Evolutionary conservation across 2,329 filamentous ascomycete genomes (phyloP).

Genomic region (Fusarium metavorans): DNA sequence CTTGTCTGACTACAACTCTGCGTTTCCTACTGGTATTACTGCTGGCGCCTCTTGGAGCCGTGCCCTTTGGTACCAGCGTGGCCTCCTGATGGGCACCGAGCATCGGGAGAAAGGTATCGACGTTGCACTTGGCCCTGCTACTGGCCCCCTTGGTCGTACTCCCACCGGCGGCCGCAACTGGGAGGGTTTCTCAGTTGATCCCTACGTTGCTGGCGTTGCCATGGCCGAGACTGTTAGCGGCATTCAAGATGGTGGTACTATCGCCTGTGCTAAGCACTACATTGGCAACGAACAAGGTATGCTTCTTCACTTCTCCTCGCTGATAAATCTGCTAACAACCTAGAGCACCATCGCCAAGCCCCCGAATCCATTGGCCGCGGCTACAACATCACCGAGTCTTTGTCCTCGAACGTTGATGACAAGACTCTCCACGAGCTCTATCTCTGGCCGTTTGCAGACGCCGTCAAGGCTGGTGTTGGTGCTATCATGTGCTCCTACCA

Average conservation of each 20-base stretch:
- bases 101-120: constrained; percentile 82
- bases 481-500: constrained; percentile 78
- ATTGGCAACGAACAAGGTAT: constrained; percentile 77
- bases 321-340: constrained; percentile 1
- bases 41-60: constrained; percentile 88
- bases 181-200: constrained; percentile 78
- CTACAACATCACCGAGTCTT: constrained; percentile 70
- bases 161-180: constrained; percentile 68
- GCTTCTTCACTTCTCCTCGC: not conserved
- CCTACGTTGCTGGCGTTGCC: constrained; percentile 78
- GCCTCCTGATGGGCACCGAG: constrained; percentile 66
- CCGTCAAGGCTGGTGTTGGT: constrained; percentile 74
- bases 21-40: constrained; percentile 82
- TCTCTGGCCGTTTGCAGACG: constrained; percentile 82
- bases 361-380: constrained; percentile 65
- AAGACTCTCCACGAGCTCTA: constrained; percentile 82
- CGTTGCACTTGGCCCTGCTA: constrained; percentile 69
- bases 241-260: constrained; percentile 84
- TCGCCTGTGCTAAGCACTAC: constrained; percentile 86
- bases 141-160: constrained; percentile 60
- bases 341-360: constrained; percentile 78
- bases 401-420: constrained; percentile 76
- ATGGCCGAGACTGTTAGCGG: constrained; percentile 81
- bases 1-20: constrained; percentile 81
- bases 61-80: constrained; percentile 69